Evolutionary conservation across 176 grass and related monocot genomes (phyloP).

Genomic region (Lolium perenne): DNA sequence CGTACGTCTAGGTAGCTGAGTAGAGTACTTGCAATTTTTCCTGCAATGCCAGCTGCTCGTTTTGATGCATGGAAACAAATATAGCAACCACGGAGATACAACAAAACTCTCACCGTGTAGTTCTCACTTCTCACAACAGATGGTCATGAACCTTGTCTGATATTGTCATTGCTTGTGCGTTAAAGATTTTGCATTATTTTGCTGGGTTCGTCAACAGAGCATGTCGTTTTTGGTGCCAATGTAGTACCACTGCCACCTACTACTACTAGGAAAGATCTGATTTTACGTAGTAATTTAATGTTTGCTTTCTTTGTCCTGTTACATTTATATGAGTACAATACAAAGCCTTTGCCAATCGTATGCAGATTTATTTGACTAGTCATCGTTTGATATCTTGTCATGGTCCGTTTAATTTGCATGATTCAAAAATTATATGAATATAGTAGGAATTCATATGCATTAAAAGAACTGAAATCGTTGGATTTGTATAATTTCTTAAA

Average conservation of each 20-base stretch:
- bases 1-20: background rate
- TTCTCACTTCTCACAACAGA: background rate
- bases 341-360: background rate
- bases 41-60: background rate
- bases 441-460: background rate
- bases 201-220: background rate
- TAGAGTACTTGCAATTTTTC: background rate
- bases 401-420: background rate
- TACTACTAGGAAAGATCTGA: constrained; percentile 1
- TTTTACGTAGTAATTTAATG: background rate
- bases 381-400: background rate
- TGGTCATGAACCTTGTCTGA: background rate
- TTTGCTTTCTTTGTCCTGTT: background rate
- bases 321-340: background rate
- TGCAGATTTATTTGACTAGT: background rate
- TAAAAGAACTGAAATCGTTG: background rate
- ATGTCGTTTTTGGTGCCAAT: background rate
- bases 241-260: constrained; percentile 1
- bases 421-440: background rate
- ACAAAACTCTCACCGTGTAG: background rate
- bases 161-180: background rate
- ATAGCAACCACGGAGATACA: constrained; percentile 27
- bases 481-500: background rate
- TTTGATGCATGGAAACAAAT: constrained; percentile 8
- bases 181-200: background rate